Percentiles rank a stretch among this genome's conserved stretches.
Conservation (phyloP, 2,329 filamentous ascomycete genomes). For the Metarhizium brunneum region DNA sequence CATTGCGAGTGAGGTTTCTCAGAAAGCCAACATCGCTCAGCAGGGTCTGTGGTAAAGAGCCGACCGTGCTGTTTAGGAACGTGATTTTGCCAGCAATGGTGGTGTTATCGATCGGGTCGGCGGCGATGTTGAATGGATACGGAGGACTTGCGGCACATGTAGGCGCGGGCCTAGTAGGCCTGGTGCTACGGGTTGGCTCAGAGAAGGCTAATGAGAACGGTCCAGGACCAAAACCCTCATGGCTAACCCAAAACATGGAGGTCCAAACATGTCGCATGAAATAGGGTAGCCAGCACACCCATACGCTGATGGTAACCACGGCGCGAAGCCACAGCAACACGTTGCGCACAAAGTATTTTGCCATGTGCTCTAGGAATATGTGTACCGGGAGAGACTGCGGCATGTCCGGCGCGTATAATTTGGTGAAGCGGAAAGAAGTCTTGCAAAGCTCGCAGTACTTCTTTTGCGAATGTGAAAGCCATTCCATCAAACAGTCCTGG, state of each 20-base stretch:
- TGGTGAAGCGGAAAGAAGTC: constrained; percentile 95
- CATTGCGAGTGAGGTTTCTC: constrained; percentile 56
- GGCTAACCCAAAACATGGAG: constrained; percentile 87
- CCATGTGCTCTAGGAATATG: constrained; percentile 72
- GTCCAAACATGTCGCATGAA: constrained; percentile 89
- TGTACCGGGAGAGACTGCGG: constrained; percentile 70
- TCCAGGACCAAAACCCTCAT: constrained; percentile 50
- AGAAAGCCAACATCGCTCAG: constrained; percentile 49
- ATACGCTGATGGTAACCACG: constrained; percentile 71
- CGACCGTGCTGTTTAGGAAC: constrained; percentile 7
- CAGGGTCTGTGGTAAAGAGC: constrained; percentile 27
- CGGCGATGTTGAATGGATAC: not conserved
- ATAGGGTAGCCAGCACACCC: constrained; percentile 83
- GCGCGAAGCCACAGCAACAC: constrained; percentile 71
- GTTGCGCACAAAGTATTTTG: constrained; percentile 62
- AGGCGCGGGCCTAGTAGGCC: not conserved
- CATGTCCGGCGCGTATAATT: constrained; percentile 93
- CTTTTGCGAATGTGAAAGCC: constrained; percentile 97
- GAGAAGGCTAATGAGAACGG: constrained; percentile 10
- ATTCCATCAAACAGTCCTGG: constrained; percentile 97
- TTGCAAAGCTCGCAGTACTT: constrained; percentile 99
- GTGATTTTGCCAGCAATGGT: constrained; percentile 7
- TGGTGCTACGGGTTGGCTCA: not conserved
- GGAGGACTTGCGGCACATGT: not conserved
- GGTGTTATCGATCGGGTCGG: constrained; percentile 8